Percentiles rank a stretch among this genome's conserved stretches.
Evolutionary conservation across 768 basidiomycete genomes (phyloP).

Genomic region (Naematelia encephala): DNA sequence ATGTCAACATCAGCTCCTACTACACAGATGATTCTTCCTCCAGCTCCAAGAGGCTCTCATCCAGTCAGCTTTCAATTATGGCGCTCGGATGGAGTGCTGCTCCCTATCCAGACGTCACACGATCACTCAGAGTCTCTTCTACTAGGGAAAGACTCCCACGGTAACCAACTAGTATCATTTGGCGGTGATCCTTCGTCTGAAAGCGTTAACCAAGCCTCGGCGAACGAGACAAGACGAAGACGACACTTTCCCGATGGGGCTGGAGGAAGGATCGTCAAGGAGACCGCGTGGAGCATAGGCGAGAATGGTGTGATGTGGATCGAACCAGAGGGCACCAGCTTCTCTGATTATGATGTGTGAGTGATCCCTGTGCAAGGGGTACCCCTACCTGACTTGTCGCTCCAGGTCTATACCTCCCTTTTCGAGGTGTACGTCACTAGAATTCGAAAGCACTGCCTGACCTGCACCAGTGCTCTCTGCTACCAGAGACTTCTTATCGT

Average conservation of each 20-base stretch:
- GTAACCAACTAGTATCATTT: neutral
- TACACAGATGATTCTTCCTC: neutral
- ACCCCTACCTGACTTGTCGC: neutral
- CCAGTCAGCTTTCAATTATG: neutral
- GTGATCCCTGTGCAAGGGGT: constrained; percentile 2
- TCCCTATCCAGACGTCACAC: neutral
- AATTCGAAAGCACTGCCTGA: neutral
- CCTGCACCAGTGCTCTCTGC: constrained; percentile 27
- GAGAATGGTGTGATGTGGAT: constrained; percentile 17
- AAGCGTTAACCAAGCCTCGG: too few species aligned
- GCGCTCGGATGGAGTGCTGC: neutral
- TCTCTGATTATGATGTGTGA: constrained; percentile 22
- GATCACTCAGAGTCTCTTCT: neutral
- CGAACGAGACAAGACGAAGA: too few species aligned
- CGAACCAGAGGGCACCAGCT: constrained; percentile 32
- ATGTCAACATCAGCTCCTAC: neutral
- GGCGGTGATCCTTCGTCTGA: constrained; percentile 4
- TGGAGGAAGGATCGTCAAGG: constrained; percentile 10
- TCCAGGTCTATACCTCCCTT: constrained; percentile 32
- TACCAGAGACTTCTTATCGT: constrained; percentile 32
- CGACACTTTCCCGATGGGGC: too few species aligned
- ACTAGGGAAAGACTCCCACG: neutral
- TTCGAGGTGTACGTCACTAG: constrained; percentile 24
- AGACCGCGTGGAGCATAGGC: constrained; percentile 36
- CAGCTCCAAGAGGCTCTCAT: neutral